A percentile compares a stretch with the other conserved stretches of the same genome.
These are phyloP conservation scores for Ganoderma lucidum DNA, from an alignment of 1,284 basidiomycete species.

Conservation along the genomic window DNA sequence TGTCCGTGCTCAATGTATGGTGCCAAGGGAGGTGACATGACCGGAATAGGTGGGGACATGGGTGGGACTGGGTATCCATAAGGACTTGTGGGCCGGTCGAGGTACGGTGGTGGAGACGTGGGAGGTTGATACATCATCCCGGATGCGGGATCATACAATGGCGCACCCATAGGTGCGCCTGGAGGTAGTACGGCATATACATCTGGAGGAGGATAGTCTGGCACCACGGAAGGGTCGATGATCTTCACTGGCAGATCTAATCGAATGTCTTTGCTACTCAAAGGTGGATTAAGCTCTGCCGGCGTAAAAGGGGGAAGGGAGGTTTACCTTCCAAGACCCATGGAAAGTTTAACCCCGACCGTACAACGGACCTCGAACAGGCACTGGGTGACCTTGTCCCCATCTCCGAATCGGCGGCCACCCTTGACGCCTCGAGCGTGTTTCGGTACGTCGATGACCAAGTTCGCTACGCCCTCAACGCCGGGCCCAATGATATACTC, in stretches of 20 bases:
- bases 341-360: slow-evolving; percentile 60
- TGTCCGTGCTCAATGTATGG: slow-evolving; percentile 54
- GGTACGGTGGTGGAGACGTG: slow-evolving; percentile 37
- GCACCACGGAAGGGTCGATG: slow-evolving; percentile 65
- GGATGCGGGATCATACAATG: slow-evolving; percentile 30
- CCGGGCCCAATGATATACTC: slow-evolving; percentile 78
- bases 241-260: slow-evolving; percentile 71
- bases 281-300: not conserved
- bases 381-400: slow-evolving; percentile 49
- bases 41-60: slow-evolving; percentile 41
- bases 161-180: slow-evolving; percentile 18
- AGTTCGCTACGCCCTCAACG: slow-evolving; percentile 75
- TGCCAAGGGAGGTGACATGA: slow-evolving; percentile 46
- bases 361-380: slow-evolving; percentile 73
- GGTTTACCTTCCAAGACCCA: slow-evolving; percentile 69
- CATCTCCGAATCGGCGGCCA: slow-evolving; percentile 49
- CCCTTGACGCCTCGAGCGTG: slow-evolving; percentile 68
- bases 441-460: slow-evolving; percentile 77
- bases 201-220: slow-evolving; percentile 45
- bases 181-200: slow-evolving; percentile 26
- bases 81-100: slow-evolving; percentile 39
- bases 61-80: slow-evolving; percentile 46
- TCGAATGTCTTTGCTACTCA: slow-evolving; percentile 69
- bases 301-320: too few species aligned
- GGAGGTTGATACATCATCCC: slow-evolving; percentile 34